Percentiles rank a stretch among this genome's conserved stretches.
These are phyloP conservation scores for Botryosphaeria dothidea DNA, from an alignment of 2,329 filamentous ascomycete genomes.

Conservation along the genomic window DNA sequence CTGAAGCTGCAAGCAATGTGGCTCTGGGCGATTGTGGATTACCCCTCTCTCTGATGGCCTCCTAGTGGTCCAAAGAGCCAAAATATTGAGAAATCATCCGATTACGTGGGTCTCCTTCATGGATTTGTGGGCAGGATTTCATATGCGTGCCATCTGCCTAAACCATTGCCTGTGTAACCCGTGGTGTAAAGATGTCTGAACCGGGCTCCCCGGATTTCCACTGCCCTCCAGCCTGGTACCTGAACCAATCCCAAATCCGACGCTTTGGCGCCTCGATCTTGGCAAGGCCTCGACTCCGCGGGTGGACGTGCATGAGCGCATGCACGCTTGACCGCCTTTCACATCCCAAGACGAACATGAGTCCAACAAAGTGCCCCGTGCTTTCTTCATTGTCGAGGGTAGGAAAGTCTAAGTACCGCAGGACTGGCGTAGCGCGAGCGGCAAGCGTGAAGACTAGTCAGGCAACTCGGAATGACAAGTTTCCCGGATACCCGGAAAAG, in stretches of 20 bases:
- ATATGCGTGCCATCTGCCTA: not conserved
- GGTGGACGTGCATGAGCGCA: not conserved
- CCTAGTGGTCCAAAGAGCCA: not conserved
- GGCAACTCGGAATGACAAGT: not conserved
- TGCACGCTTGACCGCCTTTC: conserved; percentile 9
- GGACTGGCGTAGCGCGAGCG: not conserved
- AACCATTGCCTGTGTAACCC: not conserved
- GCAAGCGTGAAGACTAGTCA: not conserved
- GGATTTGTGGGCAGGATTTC: not conserved
- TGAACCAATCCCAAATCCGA: not conserved
- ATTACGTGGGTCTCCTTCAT: not conserved
- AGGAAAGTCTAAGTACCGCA: not conserved
- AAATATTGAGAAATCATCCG: not conserved
- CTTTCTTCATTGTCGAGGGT: not conserved
- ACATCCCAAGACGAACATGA: not conserved
- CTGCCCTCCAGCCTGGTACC: not conserved
- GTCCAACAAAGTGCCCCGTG: not conserved
- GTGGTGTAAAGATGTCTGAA: not conserved
- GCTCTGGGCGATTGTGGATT: not conserved
- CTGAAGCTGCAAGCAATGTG: not conserved
- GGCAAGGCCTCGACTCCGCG: not conserved
- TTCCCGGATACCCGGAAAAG: not conserved
- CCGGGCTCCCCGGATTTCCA: not conserved
- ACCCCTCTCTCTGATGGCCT: not conserved
- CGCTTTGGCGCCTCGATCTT: conserved; percentile 6